A percentile compares a stretch with the other conserved stretches of the same genome.
phyloP scores from a whole-genome alignment of 2,329 filamentous ascomycete species.

The Orbilia quercus region DNA sequence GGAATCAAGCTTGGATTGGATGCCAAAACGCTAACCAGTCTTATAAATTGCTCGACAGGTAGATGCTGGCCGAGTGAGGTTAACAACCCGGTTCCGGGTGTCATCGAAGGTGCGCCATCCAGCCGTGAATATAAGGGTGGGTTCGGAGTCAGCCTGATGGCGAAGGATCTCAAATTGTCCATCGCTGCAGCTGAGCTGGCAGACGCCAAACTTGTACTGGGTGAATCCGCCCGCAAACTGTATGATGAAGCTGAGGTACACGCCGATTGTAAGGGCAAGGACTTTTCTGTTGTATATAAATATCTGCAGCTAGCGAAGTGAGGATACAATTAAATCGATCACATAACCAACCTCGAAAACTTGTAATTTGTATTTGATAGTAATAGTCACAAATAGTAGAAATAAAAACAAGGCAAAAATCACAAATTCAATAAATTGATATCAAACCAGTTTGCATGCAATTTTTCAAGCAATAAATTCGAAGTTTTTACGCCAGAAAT shows the following conservation, averaged over 20 bases:
- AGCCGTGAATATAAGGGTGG: constrained; percentile 80
- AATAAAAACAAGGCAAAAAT: no score
- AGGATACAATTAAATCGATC: no score
- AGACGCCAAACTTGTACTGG: constrained; percentile 74
- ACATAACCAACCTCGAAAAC: no score
- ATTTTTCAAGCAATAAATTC: no score
- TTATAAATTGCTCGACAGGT: constrained; percentile 96
- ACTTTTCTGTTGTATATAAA: constrained; percentile 84
- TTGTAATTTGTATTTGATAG: no score
- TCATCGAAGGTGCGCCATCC: constrained; percentile 64
- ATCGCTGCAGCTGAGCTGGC: constrained; percentile 77
- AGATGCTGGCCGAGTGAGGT: constrained; percentile 94
- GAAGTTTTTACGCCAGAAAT: no score
- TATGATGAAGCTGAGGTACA: constrained; percentile 75
- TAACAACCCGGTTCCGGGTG: constrained; percentile 90
- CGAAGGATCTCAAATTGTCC: constrained; percentile 80
- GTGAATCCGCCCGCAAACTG: constrained; percentile 72
- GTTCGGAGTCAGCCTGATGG: constrained; percentile 81
- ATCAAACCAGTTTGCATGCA: no score
- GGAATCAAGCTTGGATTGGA: constrained; percentile 73
- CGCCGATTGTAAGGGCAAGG: constrained; percentile 74
- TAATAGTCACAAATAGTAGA: no score
- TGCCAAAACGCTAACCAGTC: constrained; percentile 75
- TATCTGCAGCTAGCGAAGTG: constrained; percentile 72
- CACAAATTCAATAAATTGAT: no score